Evolutionary conservation across 768 basidiomycete genomes (phyloP), one percentile per base, ranked within the genome.

Genomic region (Sistotremastrum niveocremeum): DNA sequence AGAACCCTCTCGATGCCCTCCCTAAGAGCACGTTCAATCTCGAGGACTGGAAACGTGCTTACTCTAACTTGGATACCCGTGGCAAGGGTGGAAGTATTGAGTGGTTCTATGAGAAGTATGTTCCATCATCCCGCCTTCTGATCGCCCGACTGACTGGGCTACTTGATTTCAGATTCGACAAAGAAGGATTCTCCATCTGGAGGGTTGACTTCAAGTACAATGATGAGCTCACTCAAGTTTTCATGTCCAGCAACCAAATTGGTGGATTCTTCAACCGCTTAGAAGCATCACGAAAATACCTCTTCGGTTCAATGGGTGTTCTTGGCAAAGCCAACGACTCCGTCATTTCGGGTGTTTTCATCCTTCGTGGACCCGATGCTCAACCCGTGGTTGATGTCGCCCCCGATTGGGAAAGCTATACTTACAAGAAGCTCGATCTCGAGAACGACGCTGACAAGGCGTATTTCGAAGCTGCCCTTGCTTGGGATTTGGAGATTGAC

Each of bases 31-130:
- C 74, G 4, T 79, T 87, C 65, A 89, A 89, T 70, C 77, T 90
- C 47, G 85, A 94, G 64, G 90, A 97, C 66, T 95, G 89, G 90
- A 97, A 97, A 65, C 81, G 88, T 39, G 83, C 85, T 39, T 99
- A 98, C 73, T 95, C 91, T 57, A 98, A 97, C 82, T 81, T 83
- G 63, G 91, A 97, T n/a, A 97, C 93, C 36, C 80, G 85, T 46
- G 88, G 85, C 35, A 54, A 83, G 11, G 78, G 64, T 39, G 91
- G 86, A 51, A 64, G 89, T 43, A 57, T 99, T 36, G 89, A 95
- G 63, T 98, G 94, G 95, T 83, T 99, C 77, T 93, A 95, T 71
- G 62, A 89, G 64, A 81, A 95, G 88, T 93, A 55, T 47, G 84
- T 68, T 41, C 4, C 6, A 7, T 12, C 1, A 32, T 11, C 6